Evolutionary conservation across 345 rosid genomes (phyloP).

Genomic region (Nasturtium officinale): DNA sequence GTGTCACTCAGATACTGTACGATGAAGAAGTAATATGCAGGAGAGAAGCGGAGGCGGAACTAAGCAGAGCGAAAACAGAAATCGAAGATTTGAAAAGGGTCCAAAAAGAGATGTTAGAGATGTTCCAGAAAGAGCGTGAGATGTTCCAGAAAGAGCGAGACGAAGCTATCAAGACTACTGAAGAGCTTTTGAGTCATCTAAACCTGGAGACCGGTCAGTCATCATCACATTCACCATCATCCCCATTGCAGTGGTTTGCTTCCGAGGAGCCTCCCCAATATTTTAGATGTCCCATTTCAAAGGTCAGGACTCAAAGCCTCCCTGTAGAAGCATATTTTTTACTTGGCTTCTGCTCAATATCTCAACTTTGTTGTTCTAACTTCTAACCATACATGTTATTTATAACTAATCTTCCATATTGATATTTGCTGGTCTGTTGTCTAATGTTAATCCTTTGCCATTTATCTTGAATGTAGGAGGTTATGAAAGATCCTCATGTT

Average conservation of each 20-base stretch:
- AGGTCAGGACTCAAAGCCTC: constrained; percentile 33
- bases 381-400: constrained; percentile 9
- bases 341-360: constrained; percentile 24
- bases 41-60: constrained; percentile 32
- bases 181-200: constrained; percentile 35
- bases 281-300: constrained; percentile 50
- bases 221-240: constrained; percentile 39
- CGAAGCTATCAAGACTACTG: constrained; percentile 35
- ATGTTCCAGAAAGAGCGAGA: constrained; percentile 42
- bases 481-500: constrained; percentile 74
- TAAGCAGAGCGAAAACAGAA: constrained; percentile 37
- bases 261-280: constrained; percentile 45
- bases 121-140: constrained; percentile 41
- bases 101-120: constrained; percentile 30
- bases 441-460: not conserved
- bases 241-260: constrained; percentile 31
- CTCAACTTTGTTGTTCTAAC: constrained; percentile 22
- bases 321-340: not conserved
- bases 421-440: constrained; percentile 5
- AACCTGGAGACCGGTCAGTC: constrained; percentile 31
- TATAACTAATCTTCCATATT: not conserved
- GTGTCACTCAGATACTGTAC: constrained; percentile 42
- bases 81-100: constrained; percentile 34
- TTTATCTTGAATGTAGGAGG: constrained; percentile 54
- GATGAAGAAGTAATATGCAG: constrained; percentile 34